Conservation (phyloP, 73 alveolate genomes). For the Diophrys appendiculata region DNA sequence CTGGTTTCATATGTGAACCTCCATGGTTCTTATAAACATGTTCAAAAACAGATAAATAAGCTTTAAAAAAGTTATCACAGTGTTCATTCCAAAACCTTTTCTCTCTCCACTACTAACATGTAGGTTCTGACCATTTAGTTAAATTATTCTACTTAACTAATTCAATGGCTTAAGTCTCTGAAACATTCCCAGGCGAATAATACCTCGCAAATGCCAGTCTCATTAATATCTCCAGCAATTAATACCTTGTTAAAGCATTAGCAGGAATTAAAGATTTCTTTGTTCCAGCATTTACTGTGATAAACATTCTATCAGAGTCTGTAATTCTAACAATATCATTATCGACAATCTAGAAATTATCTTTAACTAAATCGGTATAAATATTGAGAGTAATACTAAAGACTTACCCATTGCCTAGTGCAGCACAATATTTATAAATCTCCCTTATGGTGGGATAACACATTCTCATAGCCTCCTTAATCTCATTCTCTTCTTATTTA, state of each 20-base stretch:
- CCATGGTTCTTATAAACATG: conserved; percentile 38
- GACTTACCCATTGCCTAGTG: conserved; percentile 31
- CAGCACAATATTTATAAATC: conserved; percentile 21
- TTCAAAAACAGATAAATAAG: conserved; percentile 22
- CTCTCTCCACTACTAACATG: conserved; percentile 36
- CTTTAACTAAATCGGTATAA: conserved; percentile 40
- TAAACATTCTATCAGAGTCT: conserved; percentile 44
- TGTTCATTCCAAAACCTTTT: conserved; percentile 35
- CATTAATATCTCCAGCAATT: conserved; percentile 43
- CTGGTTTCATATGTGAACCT: conserved; percentile 54
- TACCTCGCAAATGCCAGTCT: conserved; percentile 26
- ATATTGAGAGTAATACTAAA: conserved; percentile 30
- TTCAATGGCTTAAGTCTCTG: conserved; percentile 28
- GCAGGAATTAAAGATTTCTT: conserved; percentile 51
- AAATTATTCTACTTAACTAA: neutral
- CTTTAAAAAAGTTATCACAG: conserved; percentile 45
- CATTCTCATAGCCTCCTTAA: conserved; percentile 23
- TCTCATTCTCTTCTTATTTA: conserved; percentile 13
- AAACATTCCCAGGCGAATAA: conserved; percentile 31
- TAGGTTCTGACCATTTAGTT: conserved; percentile 6
- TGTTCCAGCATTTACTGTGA: conserved; percentile 42
- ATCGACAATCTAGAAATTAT: conserved; percentile 20
- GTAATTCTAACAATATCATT: conserved; percentile 24
- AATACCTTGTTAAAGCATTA: conserved; percentile 40
- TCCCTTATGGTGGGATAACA: conserved; percentile 11